Evolutionary conservation across 2,329 filamentous ascomycete species (phyloP), one percentile per base, ranked within the genome.

Genomic region (Davidsoniella virescens): DNA sequence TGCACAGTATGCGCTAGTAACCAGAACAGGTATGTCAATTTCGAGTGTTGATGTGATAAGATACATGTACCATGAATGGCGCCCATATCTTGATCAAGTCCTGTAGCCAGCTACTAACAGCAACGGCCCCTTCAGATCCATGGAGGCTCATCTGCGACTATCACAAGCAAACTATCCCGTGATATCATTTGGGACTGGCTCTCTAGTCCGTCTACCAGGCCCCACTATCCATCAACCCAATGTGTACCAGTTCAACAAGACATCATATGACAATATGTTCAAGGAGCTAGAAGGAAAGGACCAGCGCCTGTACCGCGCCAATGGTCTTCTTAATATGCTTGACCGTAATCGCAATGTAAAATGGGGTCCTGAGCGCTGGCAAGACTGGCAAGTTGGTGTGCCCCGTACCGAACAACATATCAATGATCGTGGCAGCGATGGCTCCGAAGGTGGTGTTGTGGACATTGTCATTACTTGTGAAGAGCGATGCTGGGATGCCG

Each of bases 1-100:
- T 95, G 88, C 70, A 96, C 92, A 2, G 90, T 98, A n/a, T 98
- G 92, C 67, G 92, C 92, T 6, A 94, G 87, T 60, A 98, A 98
- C 60, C 87, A 98, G 65, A 98, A 98, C 62, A 80, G 92, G 78
- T 94, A 71, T 55, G 72, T 60, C 17, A 16, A 23, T 49, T 40
- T 52, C 18, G 29, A n/a, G 20, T 20, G 20, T 20, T 20, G 20
- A 4, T 20, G 20, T 20, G 20, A 20, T 20, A 4, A 20, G 20
- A 20, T 20, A 20, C 20, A 20, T 20, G 20, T 4, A 20, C 20
- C 20, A 20, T 20, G 20, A 20, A 20, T 20, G 20, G 20, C 20
- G 20, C 20, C 20, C 3, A 20, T 20, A 20, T 20, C 2, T 20
- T 20, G 2, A 20, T 20, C 20, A 20, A 20, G 20, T 20, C 20